Evolutionary conservation across 169 alveolate species (phyloP).

Genomic region (Babesia bigemina): DNA sequence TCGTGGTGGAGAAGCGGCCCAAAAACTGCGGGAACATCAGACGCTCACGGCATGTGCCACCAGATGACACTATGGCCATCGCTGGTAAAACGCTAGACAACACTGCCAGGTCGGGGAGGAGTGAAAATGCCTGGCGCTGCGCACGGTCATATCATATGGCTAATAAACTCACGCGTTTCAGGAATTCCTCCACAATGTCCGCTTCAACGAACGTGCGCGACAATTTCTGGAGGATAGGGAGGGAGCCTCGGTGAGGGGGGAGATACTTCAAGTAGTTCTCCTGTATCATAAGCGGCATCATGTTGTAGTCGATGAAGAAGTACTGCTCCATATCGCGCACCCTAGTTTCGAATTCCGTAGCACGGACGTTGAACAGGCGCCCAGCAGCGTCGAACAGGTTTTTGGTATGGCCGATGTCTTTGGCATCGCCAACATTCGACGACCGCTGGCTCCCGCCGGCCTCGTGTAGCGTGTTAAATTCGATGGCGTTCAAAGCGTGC

Average conservation of each 20-base stretch:
- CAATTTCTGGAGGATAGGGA: conserved; percentile 60
- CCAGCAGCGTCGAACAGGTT: conserved; percentile 75
- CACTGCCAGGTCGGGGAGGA: conserved; percentile 57
- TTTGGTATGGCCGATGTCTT: conserved; percentile 73
- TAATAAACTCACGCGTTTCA: conserved; percentile 20
- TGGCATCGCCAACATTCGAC: conserved; percentile 73
- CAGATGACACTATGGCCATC: conserved; percentile 21
- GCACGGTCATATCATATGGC: not conserved
- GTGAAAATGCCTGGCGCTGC: conserved; percentile 47
- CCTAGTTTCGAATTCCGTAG: conserved; percentile 26
- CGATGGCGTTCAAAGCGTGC: conserved; percentile 87
- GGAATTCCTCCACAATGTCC: conserved; percentile 56
- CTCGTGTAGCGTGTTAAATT: conserved; percentile 81
- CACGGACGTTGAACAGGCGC: conserved; percentile 69
- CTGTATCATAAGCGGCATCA: conserved; percentile 91
- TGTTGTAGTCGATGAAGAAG: conserved; percentile 92
- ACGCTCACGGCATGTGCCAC: conserved; percentile 73
- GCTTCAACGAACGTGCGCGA: conserved; percentile 66
- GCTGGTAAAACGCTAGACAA: conserved; percentile 50
- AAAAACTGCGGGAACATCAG: conserved; percentile 92
- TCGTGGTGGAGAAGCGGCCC: conserved; percentile 89
- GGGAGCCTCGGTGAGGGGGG: conserved; percentile 62
- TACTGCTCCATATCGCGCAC: conserved; percentile 72
- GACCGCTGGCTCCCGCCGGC: conserved; percentile 61
- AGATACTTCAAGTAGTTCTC: conserved; percentile 88